These are phyloP conservation scores for Candida railenensis DNA, from an alignment of 805 yeast species.

Conservation along the genomic window DNA sequence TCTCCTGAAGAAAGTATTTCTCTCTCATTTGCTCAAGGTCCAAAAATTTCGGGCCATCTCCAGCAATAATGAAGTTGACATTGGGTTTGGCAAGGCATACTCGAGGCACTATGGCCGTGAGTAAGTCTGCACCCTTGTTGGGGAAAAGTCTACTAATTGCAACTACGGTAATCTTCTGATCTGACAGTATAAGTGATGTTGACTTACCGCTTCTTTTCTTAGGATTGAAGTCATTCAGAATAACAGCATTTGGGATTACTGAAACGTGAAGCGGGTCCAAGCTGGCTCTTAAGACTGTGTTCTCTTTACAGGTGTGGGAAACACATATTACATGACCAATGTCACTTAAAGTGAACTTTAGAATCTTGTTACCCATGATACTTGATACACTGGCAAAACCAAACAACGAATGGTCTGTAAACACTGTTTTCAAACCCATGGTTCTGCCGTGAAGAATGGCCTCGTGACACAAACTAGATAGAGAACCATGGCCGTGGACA, in stretches of 20 bases:
- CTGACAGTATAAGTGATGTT: constrained; percentile 12
- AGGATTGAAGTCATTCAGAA: constrained; percentile 77
- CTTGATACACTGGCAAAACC: constrained; percentile 88
- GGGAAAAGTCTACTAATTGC: constrained; percentile 89
- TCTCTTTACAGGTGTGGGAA: constrained; percentile 94
- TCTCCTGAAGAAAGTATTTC: constrained; percentile 75
- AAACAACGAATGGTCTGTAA: constrained; percentile 94
- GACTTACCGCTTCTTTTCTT: constrained; percentile 9
- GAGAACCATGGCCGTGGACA: constrained; percentile 94
- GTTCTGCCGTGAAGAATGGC: constrained; percentile 88
- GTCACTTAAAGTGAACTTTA: constrained; percentile 81
- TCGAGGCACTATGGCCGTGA: constrained; percentile 80
- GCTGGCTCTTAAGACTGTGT: constrained; percentile 84
- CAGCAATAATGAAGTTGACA: constrained; percentile 85
- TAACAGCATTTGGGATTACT: constrained; percentile 96
- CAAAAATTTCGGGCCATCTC: constrained; percentile 94
- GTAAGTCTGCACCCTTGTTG: constrained; percentile 93
- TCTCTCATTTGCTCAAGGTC: constrained; percentile 97
- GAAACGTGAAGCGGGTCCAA: constrained; percentile 75
- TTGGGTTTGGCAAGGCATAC: constrained; percentile 63
- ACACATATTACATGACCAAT: constrained; percentile 96
- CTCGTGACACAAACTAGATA: constrained; percentile 84
- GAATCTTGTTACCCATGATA: constrained; percentile 79
- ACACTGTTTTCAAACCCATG: constrained; percentile 88
- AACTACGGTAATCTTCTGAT: constrained; percentile 66